Percentiles rank a stretch among this genome's conserved stretches.
phyloP scores from a whole-genome alignment of 768 basidiomycete species.

The Cyclocybe aegerita region DNA sequence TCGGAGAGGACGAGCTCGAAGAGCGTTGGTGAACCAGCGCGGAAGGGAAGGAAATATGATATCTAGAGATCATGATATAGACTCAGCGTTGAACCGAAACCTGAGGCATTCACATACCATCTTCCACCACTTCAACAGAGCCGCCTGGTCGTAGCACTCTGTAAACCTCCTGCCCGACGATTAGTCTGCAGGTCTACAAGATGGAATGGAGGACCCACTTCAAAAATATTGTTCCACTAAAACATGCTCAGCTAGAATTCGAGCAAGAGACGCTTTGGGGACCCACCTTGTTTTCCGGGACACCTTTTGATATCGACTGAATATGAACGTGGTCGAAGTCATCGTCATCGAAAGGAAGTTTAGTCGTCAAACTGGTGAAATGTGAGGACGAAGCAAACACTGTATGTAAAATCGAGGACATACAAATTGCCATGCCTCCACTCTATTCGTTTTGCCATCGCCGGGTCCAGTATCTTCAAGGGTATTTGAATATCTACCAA shows the following conservation, averaged over 20 bases:
- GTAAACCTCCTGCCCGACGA: constrained; percentile 58
- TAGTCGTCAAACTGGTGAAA: constrained; percentile 61
- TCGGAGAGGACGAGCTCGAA: constrained; percentile 51
- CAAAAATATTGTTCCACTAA: constrained; percentile 71
- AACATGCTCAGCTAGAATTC: constrained; percentile 4
- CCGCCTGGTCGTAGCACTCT: constrained; percentile 71
- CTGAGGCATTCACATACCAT: constrained; percentile 44
- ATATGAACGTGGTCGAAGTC: constrained; percentile 84
- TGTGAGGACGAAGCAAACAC: constrained; percentile 1
- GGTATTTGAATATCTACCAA: constrained; percentile 74
- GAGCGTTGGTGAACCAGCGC: constrained; percentile 73
- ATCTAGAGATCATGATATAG: constrained; percentile 39
- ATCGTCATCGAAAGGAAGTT: constrained; percentile 79
- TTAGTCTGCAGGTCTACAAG: neutral
- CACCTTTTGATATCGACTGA: constrained; percentile 58
- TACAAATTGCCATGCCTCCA: constrained; percentile 84
- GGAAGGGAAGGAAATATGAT: constrained; percentile 75
- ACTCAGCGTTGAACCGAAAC: neutral
- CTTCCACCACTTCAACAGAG: constrained; percentile 69
- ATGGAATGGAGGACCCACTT: constrained; percentile 38
- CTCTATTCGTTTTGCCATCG: constrained; percentile 55
- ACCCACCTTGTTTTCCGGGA: constrained; percentile 75
- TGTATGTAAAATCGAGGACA: constrained; percentile 5
- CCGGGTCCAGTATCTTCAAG: constrained; percentile 45
- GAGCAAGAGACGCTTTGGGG: constrained; percentile 1